Evolutionary conservation across 2,329 filamentous ascomycete genomes (phyloP).

Genomic region (Aspergillus hiratsukae): DNA sequence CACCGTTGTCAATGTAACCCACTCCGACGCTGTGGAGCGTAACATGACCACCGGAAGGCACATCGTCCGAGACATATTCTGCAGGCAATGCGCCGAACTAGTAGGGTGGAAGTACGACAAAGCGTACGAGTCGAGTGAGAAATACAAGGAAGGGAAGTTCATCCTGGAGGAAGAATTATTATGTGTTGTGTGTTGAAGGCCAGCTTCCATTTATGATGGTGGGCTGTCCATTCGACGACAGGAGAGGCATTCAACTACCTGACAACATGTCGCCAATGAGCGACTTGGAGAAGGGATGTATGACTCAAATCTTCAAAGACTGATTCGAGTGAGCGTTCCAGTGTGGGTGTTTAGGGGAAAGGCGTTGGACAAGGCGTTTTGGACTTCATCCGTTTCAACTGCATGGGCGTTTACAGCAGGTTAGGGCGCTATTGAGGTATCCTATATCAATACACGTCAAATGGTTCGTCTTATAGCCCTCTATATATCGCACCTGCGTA

Average conservation of each 20-base stretch:
- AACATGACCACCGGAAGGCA: constrained; percentile 98
- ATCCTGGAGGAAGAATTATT: constrained; percentile 91
- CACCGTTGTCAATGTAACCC: constrained; percentile 82
- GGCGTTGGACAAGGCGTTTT: constrained; percentile 16
- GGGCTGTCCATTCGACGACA: neutral
- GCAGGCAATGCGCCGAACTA: constrained; percentile 83
- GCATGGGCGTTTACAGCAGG: neutral
- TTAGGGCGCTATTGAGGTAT: neutral
- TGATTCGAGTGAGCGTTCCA: constrained; percentile 16
- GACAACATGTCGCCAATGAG: neutral
- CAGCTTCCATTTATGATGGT: neutral
- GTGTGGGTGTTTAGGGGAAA: constrained; percentile 11
- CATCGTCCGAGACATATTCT: constrained; percentile 87
- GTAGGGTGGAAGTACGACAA: constrained; percentile 99
- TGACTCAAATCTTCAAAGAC: constrained; percentile 7
- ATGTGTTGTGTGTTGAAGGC: constrained; percentile 62
- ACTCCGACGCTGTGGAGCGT: constrained; percentile 78
- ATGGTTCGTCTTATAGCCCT: neutral
- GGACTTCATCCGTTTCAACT: neutral
- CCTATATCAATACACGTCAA: neutral
- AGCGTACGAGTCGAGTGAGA: constrained; percentile 85
- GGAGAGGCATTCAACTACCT: neutral
- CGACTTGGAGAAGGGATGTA: constrained; percentile 5
- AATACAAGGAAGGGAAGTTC: constrained; percentile 98
- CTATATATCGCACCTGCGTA: neutral